Evolutionary conservation across 2,329 filamentous ascomycete species (phyloP), one percentile per base, ranked within the genome.

Genomic region (Bimuria novae-zelandiae): DNA sequence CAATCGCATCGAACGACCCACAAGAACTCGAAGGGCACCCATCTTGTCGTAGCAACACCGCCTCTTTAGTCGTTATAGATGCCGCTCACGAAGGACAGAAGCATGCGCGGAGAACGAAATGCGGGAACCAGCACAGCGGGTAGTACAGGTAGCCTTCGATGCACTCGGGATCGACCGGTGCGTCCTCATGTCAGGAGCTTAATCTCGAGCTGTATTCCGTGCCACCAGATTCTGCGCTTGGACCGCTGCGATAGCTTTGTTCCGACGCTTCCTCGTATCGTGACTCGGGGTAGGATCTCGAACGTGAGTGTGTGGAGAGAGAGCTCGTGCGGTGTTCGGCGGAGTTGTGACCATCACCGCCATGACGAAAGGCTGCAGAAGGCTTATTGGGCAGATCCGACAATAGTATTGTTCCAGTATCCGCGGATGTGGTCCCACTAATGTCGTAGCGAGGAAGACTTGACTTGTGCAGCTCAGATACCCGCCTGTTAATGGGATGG

Each of bases 41-140:
- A 14, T 19, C 7, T 16, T n/a, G 12, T 29, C 7, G 22, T 39
- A 21, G 16, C 23, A 47, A 8, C 33, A 6, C 33, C 23, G 12
- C 23, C n/a, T 41, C 17, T 16, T 7, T 5, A 25, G n/a, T 14
- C 19, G 22, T 14, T 19, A 21, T 14, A 44, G 7, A 4, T 22
- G 6, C 12, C 21, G 12, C 29, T 57, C 49, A 65, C 7, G 53
- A 64, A 51, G 68, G 71, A 61, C 71, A 74, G 49, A 71, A 73
- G 14, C 67, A 72, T 23, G 69, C 66, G 35, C 61, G 62, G 35
- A 72, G 56, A 49, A 71, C 57, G 32, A 69, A 71, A 42, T 68
- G 59, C 30, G 71, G 71, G 12, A 73, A 61, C 64, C 64, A 72
- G 41, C 67, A 67, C 47, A 68, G 67, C 7, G 63, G 60, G 57